Base-by-base conservation (phyloP, 2,329 filamentous ascomycete species). In the Torrubiellomyces zombiae region DNA sequence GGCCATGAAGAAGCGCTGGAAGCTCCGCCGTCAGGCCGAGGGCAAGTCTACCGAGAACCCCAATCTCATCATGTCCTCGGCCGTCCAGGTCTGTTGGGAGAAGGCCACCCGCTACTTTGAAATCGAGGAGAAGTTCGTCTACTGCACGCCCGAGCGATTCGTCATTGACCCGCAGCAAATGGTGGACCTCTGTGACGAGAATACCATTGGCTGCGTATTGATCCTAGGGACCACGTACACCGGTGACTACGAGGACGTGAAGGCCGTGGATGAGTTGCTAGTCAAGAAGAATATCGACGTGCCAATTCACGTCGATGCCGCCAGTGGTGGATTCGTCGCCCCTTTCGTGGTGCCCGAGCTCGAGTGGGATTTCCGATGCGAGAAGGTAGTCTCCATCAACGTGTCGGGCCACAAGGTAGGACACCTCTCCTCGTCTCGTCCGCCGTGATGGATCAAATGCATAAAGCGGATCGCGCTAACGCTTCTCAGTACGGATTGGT, bases 1-100 rank as follows among this genome's bases (percentile, higher is more conserved):
- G 18, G 85, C 85, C 39, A 93, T 94, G 83, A 94, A 94, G 68
- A 82, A 75, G 58, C 71, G 76, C 42, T 95, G 86, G 86, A 75
- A 80, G 58, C 83, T 89, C 51, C 75, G 74, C 55, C 75, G 82
- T 39, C 68, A 76, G 47, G 82, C 78, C 4, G 79, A 70, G 39
- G 85, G 83, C 32, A 89, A 91, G 58, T 67, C 82, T 27, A 67
- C 51, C 32, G 79, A 83, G 33, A 66, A 67, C 21, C 86, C 86
- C 28, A 95, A 95, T 55, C 75, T 95, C 32, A 59, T 95, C 60
- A 94, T 95, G 86, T 89, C 80, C 40, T 82, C 80, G 14, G 85
- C 86, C 16, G 86, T 94, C 3, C 86, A 95, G 55, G 86, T 94
- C 20, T 93, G 83, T 63, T 94, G 85, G 85, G 83, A 94, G 52